A percentile compares a stretch with the other conserved stretches of the same genome.
Evolutionary conservation across 2,329 filamentous ascomycete species (phyloP).

Genomic region (Periconia macrospinosa): DNA sequence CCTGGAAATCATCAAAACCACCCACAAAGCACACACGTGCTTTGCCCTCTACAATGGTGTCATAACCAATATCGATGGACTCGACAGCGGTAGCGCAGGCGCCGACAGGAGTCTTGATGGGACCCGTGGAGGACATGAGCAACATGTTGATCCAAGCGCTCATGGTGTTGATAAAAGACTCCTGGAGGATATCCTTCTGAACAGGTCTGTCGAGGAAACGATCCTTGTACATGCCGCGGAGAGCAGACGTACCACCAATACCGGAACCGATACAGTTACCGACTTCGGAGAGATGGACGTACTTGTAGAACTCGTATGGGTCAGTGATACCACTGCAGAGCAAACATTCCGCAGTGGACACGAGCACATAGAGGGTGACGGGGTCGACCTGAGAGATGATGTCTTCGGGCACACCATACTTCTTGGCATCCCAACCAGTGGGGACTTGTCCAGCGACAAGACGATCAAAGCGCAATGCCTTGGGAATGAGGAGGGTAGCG

Average conservation of each 20-base stretch:
- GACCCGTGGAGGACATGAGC: conserved; percentile 91
- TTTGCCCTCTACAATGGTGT: conserved; percentile 98
- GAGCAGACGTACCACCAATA: conserved; percentile 90
- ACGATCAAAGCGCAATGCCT: conserved; percentile 94
- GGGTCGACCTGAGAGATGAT: conserved; percentile 98
- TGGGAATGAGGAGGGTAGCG: conserved; percentile 91
- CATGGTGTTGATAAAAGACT: conserved; percentile 99
- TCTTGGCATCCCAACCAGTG: conserved; percentile 94
- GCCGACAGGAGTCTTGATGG: conserved; percentile 98
- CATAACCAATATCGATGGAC: conserved; percentile 95
- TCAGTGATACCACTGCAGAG: conserved; percentile 94
- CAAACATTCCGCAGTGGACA: conserved; percentile 89
- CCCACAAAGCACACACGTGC: conserved; percentile 96
- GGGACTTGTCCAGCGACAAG: conserved; percentile 96
- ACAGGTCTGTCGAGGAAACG: conserved; percentile 95
- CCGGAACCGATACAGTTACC: conserved; percentile 98
- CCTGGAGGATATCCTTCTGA: conserved; percentile 98
- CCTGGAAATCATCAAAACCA: conserved; percentile 98
- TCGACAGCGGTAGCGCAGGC: conserved; percentile 97
- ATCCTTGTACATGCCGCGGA: conserved; percentile 98
- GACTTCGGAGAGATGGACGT: conserved; percentile 95
- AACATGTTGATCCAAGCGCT: conserved; percentile 99
- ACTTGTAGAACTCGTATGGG: conserved; percentile 99
- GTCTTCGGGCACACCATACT: conserved; percentile 94
- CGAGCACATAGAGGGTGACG: conserved; percentile 91